Percentiles rank a stretch among this genome's conserved stretches.
phyloP scores from a whole-genome alignment of 148 eudicot genomes.

The Vaccinium darrowii region DNA sequence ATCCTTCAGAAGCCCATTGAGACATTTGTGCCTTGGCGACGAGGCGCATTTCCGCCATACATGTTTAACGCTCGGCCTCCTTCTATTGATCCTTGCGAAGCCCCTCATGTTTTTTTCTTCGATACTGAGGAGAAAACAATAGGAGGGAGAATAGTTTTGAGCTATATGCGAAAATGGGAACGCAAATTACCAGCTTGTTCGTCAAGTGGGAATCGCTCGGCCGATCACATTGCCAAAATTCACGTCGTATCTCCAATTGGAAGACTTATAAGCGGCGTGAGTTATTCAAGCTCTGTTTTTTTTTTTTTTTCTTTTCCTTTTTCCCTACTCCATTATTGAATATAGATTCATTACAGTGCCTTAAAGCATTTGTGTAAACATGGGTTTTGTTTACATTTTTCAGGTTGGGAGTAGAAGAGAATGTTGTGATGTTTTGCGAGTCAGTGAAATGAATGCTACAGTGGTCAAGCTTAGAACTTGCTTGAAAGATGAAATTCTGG shows the following conservation, averaged over 20 bases:
- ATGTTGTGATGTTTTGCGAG: slow-evolving; percentile 50
- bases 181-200: slow-evolving; percentile 30
- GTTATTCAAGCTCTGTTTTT: background rate
- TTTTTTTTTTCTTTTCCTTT: background rate
- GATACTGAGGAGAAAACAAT: slow-evolving; percentile 28
- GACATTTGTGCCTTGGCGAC: slow-evolving; percentile 57
- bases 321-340: background rate
- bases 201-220: slow-evolving; percentile 14
- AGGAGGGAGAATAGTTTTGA: slow-evolving; percentile 26
- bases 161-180: slow-evolving; percentile 31
- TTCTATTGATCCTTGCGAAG: slow-evolving; percentile 42
- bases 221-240: slow-evolving; percentile 30
- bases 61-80: slow-evolving; percentile 50
- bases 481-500: slow-evolving; percentile 41
- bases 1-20: slow-evolving; percentile 43
- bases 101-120: slow-evolving; percentile 53
- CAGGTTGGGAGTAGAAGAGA: slow-evolving; percentile 66
- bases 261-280: slow-evolving; percentile 32
- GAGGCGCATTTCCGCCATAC: slow-evolving; percentile 28
- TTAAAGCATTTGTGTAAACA: background rate
- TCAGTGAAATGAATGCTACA: slow-evolving; percentile 29
- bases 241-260: slow-evolving; percentile 48
- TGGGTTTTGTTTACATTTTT: background rate
- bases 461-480: slow-evolving; percentile 51
- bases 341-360: background rate